Evolutionary conservation across 2,329 filamentous ascomycete species (phyloP).

Genomic region (Sarocladium kiliense): DNA sequence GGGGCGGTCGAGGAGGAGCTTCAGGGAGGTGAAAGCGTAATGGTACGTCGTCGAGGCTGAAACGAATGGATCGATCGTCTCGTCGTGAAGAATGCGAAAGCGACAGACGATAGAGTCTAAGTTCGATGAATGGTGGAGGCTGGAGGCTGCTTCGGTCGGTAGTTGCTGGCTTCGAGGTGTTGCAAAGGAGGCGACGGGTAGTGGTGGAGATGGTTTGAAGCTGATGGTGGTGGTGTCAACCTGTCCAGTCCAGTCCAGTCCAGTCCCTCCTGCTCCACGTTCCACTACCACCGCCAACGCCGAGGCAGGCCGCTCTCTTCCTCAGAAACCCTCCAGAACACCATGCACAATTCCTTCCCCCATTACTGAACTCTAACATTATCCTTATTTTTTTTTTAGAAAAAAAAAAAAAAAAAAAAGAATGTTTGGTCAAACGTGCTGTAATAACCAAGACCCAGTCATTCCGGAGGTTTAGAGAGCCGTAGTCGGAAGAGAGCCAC

Average conservation of each 20-base stretch:
- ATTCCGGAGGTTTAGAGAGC: too few species aligned
- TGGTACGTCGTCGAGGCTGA: background rate
- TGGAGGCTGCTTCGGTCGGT: background rate
- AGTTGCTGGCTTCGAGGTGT: too few species aligned
- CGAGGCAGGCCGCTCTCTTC: conserved; percentile 1
- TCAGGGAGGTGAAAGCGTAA: background rate
- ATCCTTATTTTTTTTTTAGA: too few species aligned
- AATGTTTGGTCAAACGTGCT: too few species aligned
- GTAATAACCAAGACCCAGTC: too few species aligned
- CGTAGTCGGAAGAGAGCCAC: too few species aligned
- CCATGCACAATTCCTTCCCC: background rate
- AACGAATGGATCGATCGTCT: too few species aligned
- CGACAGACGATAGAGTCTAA: too few species aligned
- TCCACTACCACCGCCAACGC: conserved; percentile 4
- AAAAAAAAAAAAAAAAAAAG: too few species aligned
- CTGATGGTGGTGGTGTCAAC: conserved; percentile 7
- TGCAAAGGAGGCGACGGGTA: background rate
- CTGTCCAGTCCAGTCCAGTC: background rate
- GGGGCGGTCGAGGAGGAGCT: background rate
- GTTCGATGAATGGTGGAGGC: too few species aligned
- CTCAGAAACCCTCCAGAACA: background rate
- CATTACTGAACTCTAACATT: too few species aligned
- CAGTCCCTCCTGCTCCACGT: background rate
- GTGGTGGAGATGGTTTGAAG: conserved; percentile 4
- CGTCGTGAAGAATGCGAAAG: too few species aligned